These are phyloP conservation scores for Magnusiomyces magnusii DNA, from an alignment of 1,139 yeast species.

Conservation along the genomic window DNA sequence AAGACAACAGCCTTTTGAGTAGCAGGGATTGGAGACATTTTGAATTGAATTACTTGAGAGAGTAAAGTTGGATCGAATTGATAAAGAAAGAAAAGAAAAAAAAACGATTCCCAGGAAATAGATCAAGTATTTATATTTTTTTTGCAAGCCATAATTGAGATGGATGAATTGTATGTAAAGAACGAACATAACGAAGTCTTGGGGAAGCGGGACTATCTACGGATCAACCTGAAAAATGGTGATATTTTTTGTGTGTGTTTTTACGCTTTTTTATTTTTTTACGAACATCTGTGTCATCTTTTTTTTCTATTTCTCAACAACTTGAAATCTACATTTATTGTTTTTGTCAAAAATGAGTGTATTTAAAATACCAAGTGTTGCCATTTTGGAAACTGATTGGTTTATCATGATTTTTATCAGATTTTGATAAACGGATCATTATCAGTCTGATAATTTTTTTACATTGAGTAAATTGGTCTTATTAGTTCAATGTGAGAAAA, in stretches of 20 bases:
- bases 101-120: neutral
- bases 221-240: neutral
- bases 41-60: neutral
- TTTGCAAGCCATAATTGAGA: neutral
- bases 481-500: neutral
- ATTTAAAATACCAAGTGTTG: neutral
- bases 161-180: neutral
- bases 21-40: conserved; percentile 41
- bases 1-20: conserved; percentile 69
- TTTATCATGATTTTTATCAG: neutral
- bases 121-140: conserved; percentile 10
- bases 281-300: no score
- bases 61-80: neutral
- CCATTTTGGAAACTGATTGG: neutral
- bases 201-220: neutral
- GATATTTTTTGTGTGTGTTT: neutral
- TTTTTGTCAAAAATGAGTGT: neutral
- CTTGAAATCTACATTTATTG: neutral
- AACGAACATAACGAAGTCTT: neutral
- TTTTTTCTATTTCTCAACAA: neutral
- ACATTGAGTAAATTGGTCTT: no score
- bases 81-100: conserved; percentile 4
- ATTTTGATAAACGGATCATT: neutral
- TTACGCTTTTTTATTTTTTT: neutral
- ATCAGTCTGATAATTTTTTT: no score